Evolutionary conservation across 176 grass and related monocot species (phyloP).

Genomic region (Avena eriantha): DNA sequence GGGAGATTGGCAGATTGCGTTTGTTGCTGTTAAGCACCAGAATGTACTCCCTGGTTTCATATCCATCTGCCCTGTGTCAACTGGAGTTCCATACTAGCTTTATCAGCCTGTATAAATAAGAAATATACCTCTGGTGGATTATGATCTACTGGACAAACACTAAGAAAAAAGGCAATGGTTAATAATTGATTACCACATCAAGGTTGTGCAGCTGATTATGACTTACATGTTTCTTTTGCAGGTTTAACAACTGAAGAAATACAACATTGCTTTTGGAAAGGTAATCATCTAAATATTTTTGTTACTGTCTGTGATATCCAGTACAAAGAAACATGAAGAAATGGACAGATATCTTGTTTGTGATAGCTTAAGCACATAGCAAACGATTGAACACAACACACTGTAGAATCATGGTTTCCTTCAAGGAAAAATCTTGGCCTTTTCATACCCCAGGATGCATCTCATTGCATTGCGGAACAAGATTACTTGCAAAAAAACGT

Average conservation of each 20-base stretch:
- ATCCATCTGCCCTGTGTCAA: neutral
- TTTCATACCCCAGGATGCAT: constrained; percentile 22
- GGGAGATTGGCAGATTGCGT: constrained; percentile 23
- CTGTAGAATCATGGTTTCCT: neutral
- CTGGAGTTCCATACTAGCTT: neutral
- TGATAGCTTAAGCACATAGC: neutral
- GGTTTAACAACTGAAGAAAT: constrained; percentile 69
- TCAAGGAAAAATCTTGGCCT: neutral
- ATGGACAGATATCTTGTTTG: neutral
- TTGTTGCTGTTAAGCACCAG: constrained; percentile 20
- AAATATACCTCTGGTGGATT: neutral
- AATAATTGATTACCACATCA: neutral
- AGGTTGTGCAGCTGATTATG: constrained; percentile 17
- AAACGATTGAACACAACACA: neutral
- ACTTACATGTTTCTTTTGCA: constrained; percentile 34
- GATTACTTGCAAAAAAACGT: constrained; percentile 6
- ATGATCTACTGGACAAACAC: neutral
- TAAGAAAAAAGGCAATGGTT: neutral
- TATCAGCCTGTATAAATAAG: neutral
- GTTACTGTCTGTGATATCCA: neutral
- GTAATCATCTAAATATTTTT: constrained; percentile 44
- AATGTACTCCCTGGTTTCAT: neutral
- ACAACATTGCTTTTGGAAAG: constrained; percentile 74
- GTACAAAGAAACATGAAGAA: constrained; percentile 5
- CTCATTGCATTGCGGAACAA: neutral